Evolutionary conservation across 495 filamentous ascomycete species (phyloP).

Genomic region (Neurospora tetraspora): DNA sequence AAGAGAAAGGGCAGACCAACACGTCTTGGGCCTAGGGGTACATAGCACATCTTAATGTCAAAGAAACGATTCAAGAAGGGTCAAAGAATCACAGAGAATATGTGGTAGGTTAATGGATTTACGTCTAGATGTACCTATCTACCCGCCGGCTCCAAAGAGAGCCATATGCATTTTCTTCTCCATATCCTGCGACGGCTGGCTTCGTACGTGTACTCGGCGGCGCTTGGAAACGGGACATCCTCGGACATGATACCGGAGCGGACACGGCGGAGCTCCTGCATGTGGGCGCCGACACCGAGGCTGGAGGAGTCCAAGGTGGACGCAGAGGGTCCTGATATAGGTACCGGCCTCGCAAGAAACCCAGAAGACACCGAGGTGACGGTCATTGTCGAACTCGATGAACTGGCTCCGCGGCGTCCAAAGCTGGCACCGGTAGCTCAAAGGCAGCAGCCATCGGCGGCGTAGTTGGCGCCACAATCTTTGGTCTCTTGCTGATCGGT

Average conservation of each 20-base stretch:
- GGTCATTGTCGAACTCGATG: too few species aligned
- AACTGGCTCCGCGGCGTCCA: slow-evolving; percentile 50
- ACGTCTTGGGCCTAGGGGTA: background rate
- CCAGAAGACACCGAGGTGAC: too few species aligned
- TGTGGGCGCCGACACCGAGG: slow-evolving; percentile 87
- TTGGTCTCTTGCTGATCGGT: too few species aligned
- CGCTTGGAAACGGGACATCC: background rate
- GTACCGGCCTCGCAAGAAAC: slow-evolving; percentile 50
- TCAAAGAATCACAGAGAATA: background rate
- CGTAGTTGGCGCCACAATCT: too few species aligned
- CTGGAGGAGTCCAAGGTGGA: slow-evolving; percentile 82
- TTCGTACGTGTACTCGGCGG: background rate
- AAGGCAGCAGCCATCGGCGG: too few species aligned
- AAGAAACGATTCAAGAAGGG: background rate
- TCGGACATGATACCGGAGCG: slow-evolving; percentile 74
- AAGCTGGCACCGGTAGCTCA: too few species aligned
- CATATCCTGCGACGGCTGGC: background rate
- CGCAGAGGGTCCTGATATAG: slow-evolving; percentile 54
- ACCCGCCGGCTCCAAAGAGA: background rate
- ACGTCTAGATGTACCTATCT: background rate
- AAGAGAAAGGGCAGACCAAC: background rate
- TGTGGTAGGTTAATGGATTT: background rate
- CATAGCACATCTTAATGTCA: background rate
- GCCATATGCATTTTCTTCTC: background rate
- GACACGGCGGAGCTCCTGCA: slow-evolving; percentile 95